Evolutionary conservation across 2,329 filamentous ascomycete genomes (phyloP), one percentile per base, ranked within the genome.

Genomic region (Fusarium graminum): DNA sequence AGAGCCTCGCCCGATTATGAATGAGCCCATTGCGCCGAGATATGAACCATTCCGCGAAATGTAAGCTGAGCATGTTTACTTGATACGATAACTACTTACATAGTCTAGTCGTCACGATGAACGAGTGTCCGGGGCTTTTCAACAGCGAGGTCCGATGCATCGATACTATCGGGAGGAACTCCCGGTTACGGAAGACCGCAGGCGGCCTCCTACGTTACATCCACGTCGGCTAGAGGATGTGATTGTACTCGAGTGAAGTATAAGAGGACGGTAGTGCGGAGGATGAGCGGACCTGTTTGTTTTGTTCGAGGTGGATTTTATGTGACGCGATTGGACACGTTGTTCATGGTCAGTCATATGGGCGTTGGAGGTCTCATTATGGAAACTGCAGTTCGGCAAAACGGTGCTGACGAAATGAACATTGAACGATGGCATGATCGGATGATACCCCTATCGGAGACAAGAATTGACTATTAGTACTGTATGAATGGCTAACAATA

Each of bases 211-310:
- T 25, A 59, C 62, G 30, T 42, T 72, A 12, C 70, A 69, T 49
- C 63, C 66, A 14, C 68, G 63, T 26, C 67, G 61, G 46, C 66
- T 64, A 12, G 74, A 74, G 29, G 63, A 76, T 36, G 68, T 77
- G 38, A 74, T 77, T 61, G 73, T 77, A 38, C 72, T 77, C 38
- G 75, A 77, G 40, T 77, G 52, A 75, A 36, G 29, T 55, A 51
- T 28, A 22, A 45, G 30, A 36, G 28, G 12, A 46, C 39, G 44
- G 42, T 30, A 16, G 32, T 22, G 32, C n/a, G 36, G 25, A 51
- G 11, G 25, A 52, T 30, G 32, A 29, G 28, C 32, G 25, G 32
- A 41, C 9, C 34, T 36, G 12, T 41, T 53, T 49, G 17, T 30
- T 40, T 44, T 38, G 34, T 29, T 47, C 28, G 42, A 51, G 38